phyloP scores from a whole-genome alignment of 73 alveolate species.

The Paramecium primaurelia region DNA sequence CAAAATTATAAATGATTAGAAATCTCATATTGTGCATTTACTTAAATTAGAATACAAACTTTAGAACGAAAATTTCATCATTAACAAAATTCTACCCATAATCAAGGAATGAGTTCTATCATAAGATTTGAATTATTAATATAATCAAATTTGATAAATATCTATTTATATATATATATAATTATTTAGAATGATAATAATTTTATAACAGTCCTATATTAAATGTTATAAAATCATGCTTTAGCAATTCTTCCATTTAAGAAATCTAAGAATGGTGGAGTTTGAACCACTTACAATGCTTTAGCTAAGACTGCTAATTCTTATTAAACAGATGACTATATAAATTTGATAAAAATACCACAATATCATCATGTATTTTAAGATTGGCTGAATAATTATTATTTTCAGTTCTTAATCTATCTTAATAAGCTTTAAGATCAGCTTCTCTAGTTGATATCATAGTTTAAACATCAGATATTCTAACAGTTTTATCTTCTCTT shows the following conservation, averaged over 20 bases:
- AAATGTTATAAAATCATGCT: background rate
- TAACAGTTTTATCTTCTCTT: constrained; percentile 36
- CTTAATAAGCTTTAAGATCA: constrained; percentile 20
- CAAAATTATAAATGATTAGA: background rate
- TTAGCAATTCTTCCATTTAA: constrained; percentile 13
- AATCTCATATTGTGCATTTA: background rate
- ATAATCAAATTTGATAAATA: too few relatives aligned
- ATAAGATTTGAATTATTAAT: background rate
- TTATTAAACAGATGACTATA: constrained; percentile 24
- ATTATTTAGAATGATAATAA: background rate
- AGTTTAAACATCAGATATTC: constrained; percentile 37
- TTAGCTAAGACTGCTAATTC: constrained; percentile 39
- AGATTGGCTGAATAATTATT: constrained; percentile 27
- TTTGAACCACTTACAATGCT: constrained; percentile 6
- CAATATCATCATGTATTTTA: constrained; percentile 43
- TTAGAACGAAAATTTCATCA: background rate
- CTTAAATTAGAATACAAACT: background rate
- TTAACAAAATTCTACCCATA: background rate
- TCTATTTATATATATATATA: too few relatives aligned
- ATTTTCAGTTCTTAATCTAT: constrained; percentile 42
- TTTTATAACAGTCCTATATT: background rate
- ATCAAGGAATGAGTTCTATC: background rate
- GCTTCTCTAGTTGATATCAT: background rate
- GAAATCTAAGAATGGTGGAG: constrained; percentile 33
- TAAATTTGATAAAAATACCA: background rate